These are phyloP conservation scores for Oldenlandia corymbosa DNA, from an alignment of 257 asterid species.

Conservation along the genomic window DNA sequence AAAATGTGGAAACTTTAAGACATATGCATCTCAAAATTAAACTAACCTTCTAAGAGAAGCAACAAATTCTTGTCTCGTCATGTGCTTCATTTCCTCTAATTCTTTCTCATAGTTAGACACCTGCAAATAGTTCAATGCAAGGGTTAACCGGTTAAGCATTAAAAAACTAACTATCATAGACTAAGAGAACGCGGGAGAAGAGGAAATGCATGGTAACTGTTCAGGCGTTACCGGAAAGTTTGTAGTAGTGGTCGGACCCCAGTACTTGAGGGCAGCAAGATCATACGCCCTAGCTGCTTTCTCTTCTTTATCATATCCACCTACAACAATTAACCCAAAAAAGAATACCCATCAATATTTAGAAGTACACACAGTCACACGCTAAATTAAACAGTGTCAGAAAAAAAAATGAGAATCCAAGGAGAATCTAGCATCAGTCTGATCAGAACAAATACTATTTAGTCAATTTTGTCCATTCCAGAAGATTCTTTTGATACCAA, in stretches of 20 bases:
- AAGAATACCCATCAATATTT: neutral
- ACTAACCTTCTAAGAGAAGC: constrained; percentile 86
- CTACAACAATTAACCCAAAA: constrained; percentile 25
- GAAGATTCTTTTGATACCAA: constrained; percentile 1
- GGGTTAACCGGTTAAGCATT: neutral
- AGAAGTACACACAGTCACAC: neutral
- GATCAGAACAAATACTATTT: neutral
- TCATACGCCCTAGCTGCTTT: constrained; percentile 92
- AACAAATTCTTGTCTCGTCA: constrained; percentile 93
- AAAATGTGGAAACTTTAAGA: too few species aligned
- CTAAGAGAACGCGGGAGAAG: neutral
- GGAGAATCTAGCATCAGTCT: constrained; percentile 26
- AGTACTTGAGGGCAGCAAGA: constrained; percentile 86
- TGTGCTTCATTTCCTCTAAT: constrained; percentile 72
- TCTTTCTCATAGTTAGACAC: constrained; percentile 66
- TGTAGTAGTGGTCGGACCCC: constrained; percentile 91
- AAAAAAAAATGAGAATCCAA: constrained; percentile 42
- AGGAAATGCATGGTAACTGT: neutral
- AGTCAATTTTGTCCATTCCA: constrained; percentile 6
- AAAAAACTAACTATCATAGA: too few species aligned
- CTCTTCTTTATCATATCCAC: constrained; percentile 93
- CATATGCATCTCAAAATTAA: too few species aligned
- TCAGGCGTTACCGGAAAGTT: constrained; percentile 55
- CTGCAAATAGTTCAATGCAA: constrained; percentile 19
- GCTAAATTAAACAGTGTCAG: constrained; percentile 12